Conservation (phyloP, 2,329 filamentous ascomycete genomes). For the Aspergillus sp. region DNA sequence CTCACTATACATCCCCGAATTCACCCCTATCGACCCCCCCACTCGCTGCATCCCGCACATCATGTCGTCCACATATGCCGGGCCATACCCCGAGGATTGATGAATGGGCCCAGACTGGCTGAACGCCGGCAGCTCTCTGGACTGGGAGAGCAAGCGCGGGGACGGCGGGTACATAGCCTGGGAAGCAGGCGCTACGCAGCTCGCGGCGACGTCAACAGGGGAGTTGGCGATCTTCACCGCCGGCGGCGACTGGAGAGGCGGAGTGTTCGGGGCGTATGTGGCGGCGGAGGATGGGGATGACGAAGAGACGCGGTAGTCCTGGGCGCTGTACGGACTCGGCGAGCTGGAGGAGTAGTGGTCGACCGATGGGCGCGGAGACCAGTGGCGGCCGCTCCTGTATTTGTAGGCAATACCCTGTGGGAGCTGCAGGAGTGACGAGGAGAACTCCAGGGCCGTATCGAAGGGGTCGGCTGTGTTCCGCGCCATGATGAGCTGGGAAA, state of each 20-base stretch:
- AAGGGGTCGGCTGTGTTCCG: conserved; percentile 54
- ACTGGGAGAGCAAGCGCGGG: conserved; percentile 26
- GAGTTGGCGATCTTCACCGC: conserved; percentile 29
- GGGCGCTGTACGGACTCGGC: conserved; percentile 26
- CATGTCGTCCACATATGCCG: conserved; percentile 27
- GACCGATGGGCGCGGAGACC: conserved; percentile 36
- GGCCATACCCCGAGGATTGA: conserved; percentile 29
- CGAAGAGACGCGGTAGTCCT: conserved; percentile 24
- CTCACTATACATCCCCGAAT: conserved; percentile 24
- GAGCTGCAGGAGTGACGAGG: conserved; percentile 60
- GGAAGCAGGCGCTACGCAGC: conserved; percentile 26
- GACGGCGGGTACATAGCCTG: conserved; percentile 28
- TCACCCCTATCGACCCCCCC: conserved; percentile 17
- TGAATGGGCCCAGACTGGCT: conserved; percentile 20
- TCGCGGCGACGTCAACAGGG: conserved; percentile 25
- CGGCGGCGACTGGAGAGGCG: conserved; percentile 32
- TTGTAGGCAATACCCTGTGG: conserved; percentile 60
- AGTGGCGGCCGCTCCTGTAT: conserved; percentile 62
- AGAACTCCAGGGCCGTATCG: conserved; percentile 51
- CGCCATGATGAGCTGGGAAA: conserved; percentile 63
- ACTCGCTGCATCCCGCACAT: conserved; percentile 21
- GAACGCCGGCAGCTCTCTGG: conserved; percentile 24
- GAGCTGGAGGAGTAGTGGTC: conserved; percentile 29
- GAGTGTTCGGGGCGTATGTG: conserved; percentile 32
- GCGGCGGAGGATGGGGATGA: conserved; percentile 30